Evolutionary conservation across 345 rosid genomes (phyloP).

Genomic region (Durio zibethinus): DNA sequence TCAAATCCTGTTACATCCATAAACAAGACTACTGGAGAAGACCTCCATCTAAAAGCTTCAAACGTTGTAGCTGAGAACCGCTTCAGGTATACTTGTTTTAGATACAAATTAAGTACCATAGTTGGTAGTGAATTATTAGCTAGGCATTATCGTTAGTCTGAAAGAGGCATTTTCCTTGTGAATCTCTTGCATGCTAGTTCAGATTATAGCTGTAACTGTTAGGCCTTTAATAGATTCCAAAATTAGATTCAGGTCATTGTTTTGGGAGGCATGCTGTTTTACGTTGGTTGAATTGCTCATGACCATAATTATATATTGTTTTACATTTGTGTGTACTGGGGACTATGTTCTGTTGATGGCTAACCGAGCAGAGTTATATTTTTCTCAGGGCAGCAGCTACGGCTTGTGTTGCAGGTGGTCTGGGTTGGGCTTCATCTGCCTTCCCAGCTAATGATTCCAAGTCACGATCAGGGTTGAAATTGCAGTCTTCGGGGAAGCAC

Average conservation of each 20-base stretch:
- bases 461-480: conserved; percentile 44
- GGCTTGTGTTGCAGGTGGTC: conserved; percentile 51
- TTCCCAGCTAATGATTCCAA: conserved; percentile 58
- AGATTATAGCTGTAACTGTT: not conserved
- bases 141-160: not conserved
- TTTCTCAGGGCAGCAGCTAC: conserved; percentile 61
- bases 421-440: conserved; percentile 60
- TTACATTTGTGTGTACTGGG: not conserved
- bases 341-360: conserved; percentile 4
- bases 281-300: not conserved
- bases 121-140: not conserved
- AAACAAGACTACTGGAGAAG: conserved; percentile 34
- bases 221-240: not conserved
- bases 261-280: not conserved
- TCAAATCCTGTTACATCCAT: conserved; percentile 32
- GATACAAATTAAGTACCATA: not conserved
- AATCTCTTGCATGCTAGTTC: not conserved
- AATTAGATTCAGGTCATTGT: conserved; percentile 1
- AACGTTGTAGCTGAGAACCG: conserved; percentile 60
- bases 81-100: conserved; percentile 50
- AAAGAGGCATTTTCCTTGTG: not conserved
- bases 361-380: conserved; percentile 4
- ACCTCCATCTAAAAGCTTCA: conserved; percentile 42
- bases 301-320: not conserved
- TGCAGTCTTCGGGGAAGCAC: conserved; percentile 73